Evolutionary conservation across 768 basidiomycete genomes (phyloP).

Genomic region (Amanita muscaria): DNA sequence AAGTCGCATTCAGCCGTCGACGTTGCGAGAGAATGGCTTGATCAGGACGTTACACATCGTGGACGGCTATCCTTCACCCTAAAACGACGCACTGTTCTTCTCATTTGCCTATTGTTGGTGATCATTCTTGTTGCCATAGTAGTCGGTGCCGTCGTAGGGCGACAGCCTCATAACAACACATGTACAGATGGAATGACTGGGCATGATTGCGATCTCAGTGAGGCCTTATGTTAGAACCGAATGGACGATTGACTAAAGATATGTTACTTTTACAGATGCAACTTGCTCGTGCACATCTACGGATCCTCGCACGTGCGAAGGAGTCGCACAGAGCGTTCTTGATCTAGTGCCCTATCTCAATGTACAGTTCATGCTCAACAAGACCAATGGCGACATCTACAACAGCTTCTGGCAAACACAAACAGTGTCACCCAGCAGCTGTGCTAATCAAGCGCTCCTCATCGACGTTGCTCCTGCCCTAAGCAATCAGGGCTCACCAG

Average conservation of each 20-base stretch:
- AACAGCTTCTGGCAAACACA: conserved; percentile 42
- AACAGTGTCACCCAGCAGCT: conserved; percentile 34
- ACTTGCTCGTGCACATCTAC: conserved; percentile 52
- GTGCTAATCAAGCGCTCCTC: conserved; percentile 43
- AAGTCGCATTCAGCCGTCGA: conserved; percentile 7
- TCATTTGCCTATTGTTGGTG: conserved; percentile 19
- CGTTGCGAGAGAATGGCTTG: conserved; percentile 7
- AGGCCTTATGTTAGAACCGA: conserved; percentile 15
- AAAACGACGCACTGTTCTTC: not conserved
- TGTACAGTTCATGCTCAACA: conserved; percentile 35
- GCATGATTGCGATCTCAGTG: conserved; percentile 46
- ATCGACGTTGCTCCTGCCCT: conserved; percentile 45
- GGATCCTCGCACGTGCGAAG: conserved; percentile 34
- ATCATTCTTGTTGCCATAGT: conserved; percentile 27
- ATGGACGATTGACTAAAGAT: not conserved
- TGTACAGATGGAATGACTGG: conserved; percentile 42
- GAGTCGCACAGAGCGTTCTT: conserved; percentile 44
- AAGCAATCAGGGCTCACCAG: conserved; percentile 26
- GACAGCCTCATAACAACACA: conserved; percentile 12
- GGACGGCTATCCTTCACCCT: not conserved
- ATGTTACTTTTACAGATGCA: conserved; percentile 36
- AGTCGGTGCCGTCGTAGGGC: conserved; percentile 34
- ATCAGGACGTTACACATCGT: not conserved
- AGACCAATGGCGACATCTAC: conserved; percentile 35
- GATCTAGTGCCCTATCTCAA: conserved; percentile 43